Evolutionary conservation across 2,329 filamentous ascomycete species (phyloP).

Genomic region (Microsporum canis): DNA sequence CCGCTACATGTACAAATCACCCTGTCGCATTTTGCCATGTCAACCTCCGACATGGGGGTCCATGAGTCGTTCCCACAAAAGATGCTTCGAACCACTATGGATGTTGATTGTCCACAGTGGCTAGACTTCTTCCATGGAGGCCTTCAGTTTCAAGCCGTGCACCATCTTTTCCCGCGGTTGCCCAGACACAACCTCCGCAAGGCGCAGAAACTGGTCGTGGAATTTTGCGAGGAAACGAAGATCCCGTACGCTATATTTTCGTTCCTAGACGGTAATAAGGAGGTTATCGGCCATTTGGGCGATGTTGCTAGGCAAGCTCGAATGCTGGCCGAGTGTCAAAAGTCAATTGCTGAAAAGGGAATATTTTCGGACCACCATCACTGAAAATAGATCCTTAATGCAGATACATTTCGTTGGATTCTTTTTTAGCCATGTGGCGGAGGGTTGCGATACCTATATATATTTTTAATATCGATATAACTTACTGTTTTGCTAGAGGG

Average conservation of each 20-base stretch:
- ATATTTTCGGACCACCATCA: constrained; percentile 21
- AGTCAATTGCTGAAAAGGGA: constrained; percentile 19
- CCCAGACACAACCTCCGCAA: constrained; percentile 72
- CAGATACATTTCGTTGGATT: neutral
- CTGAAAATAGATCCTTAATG: neutral
- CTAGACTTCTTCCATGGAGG: constrained; percentile 83
- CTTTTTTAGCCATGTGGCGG: neutral
- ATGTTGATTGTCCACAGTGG: constrained; percentile 79
- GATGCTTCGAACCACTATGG: constrained; percentile 89
- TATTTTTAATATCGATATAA: neutral
- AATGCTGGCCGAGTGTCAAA: constrained; percentile 65
- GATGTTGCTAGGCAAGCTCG: constrained; percentile 71
- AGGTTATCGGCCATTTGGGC: constrained; percentile 63
- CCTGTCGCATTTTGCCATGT: constrained; percentile 88
- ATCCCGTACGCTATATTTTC: constrained; percentile 80
- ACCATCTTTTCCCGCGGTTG: constrained; percentile 73
- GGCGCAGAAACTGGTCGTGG: constrained; percentile 62
- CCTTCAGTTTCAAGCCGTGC: constrained; percentile 79
- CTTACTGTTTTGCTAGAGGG: neutral
- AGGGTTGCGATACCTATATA: neutral
- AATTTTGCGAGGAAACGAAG: constrained; percentile 70
- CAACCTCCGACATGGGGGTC: constrained; percentile 71
- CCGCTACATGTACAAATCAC: constrained; percentile 84
- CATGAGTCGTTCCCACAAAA: constrained; percentile 80
- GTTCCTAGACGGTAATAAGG: constrained; percentile 71